A percentile compares a stretch with the other conserved stretches of the same genome.
phyloP scores from a whole-genome alignment of 345 rosid species.

The Aquilaria yunnanensis region DNA sequence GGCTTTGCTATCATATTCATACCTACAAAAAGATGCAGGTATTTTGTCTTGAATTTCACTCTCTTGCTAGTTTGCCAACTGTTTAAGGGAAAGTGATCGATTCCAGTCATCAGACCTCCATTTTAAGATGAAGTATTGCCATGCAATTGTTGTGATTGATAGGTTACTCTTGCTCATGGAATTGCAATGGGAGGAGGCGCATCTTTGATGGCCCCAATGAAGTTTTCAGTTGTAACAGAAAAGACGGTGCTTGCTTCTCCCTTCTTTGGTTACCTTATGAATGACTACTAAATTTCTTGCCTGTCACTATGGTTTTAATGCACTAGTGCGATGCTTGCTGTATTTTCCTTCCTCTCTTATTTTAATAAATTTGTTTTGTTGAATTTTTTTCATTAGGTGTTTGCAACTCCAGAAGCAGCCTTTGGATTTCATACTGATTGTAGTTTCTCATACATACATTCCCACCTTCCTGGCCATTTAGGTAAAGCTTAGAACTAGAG shows the following conservation, averaged over 20 bases:
- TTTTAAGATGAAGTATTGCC: not conserved
- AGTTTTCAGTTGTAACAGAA: conserved; percentile 87
- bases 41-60: not conserved
- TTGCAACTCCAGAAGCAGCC: conserved; percentile 92
- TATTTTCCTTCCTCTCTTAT: not conserved
- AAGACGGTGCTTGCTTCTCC: conserved; percentile 56
- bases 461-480: conserved; percentile 76
- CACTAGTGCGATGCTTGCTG: not conserved
- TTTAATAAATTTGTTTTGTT: not conserved
- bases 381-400: conserved; percentile 38
- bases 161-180: conserved; percentile 89
- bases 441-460: conserved; percentile 76
- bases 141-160: conserved; percentile 12
- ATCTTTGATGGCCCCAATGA: conserved; percentile 87
- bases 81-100: not conserved
- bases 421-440: conserved; percentile 96
- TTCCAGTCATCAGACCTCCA: not conserved
- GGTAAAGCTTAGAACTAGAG: conserved; percentile 40
- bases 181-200: conserved; percentile 99
- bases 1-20: conserved; percentile 93
- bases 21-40: conserved; percentile 84
- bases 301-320: not conserved
- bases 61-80: not conserved
- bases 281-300: not conserved
- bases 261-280: conserved; percentile 7